Evolutionary conservation across 768 basidiomycete species (phyloP), one percentile per base, ranked within the genome.

Genomic region (Tylopilus balloui): DNA sequence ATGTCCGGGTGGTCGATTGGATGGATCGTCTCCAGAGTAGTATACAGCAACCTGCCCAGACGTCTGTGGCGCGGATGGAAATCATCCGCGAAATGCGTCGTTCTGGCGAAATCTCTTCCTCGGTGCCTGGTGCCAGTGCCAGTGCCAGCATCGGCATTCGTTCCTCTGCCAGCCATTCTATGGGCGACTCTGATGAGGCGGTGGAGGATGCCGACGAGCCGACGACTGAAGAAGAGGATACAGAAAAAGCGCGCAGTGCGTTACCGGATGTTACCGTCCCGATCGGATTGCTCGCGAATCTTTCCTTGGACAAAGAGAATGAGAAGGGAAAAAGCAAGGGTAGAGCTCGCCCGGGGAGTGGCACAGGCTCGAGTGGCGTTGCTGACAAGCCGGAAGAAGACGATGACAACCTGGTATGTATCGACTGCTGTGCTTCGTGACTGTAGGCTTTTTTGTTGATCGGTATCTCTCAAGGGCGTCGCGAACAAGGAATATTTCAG

Each of bases 401-500:
- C 42, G 84, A 87, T 52, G 76, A 86, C 45, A 79, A 84, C 50
- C 78, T 88, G 53, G 84, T 71, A 73, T 67, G 65, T 70, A 34
- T 19, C 10, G 32, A 43, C 14, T 6, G 11, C 17, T 12, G 20
- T 28, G 27, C 3, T 42, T n/a, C n/a, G 19, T 1, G 27, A 9
- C 39, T 11, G 31, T 36, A 28, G 38, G 14, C 1, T 2, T 4
- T 48, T 43, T 62, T 47, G 37, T 21, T 63, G 45, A 63, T 10
- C n/a, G 43, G 35, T 29, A 29, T 24, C 42, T 42, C 24, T 50
- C 34, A 61, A 88, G 84, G 88, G 89, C 19, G 83, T 90, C 19
- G 89, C 89, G 27, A 89, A 86, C 63, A 84, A 80, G 61, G 79
- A 76, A 42, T 92, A 84, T 60, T 92, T 90, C 70, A 75, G 79